Evolutionary conservation across 805 yeast species (phyloP).

Genomic region (Yarrowia deformans): DNA sequence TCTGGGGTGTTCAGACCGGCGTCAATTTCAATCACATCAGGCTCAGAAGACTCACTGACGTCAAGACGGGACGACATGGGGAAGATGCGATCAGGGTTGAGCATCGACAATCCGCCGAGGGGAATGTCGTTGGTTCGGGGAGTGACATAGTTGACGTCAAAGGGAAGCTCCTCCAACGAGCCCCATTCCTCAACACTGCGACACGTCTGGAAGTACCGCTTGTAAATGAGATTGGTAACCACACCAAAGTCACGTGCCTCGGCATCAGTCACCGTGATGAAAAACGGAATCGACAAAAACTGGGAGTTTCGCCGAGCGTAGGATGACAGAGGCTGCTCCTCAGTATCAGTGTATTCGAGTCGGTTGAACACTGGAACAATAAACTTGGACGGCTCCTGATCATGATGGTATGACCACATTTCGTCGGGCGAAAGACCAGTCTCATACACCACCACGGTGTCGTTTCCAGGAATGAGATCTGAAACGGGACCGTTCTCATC

Average conservation of each 20-base stretch:
- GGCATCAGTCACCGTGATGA: slow-evolving; percentile 61
- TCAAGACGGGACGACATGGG: slow-evolving; percentile 30
- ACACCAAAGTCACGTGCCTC: slow-evolving; percentile 65
- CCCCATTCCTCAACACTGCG: slow-evolving; percentile 4
- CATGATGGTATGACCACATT: slow-evolving; percentile 29
- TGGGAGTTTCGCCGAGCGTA: slow-evolving; percentile 30
- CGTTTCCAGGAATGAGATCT: slow-evolving; percentile 35
- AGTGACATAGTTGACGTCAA: slow-evolving; percentile 8
- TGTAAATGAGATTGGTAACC: slow-evolving; percentile 60
- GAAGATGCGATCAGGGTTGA: slow-evolving; percentile 16
- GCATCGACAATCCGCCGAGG: slow-evolving; percentile 17
- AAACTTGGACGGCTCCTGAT: slow-evolving; percentile 39
- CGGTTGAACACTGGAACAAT: slow-evolving; percentile 45
- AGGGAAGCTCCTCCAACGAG: neutral
- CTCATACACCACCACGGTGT: slow-evolving; percentile 44
- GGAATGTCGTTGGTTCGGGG: slow-evolving; percentile 29
- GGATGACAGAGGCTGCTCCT: neutral
- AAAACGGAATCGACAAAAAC: slow-evolving; percentile 79
- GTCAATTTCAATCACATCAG: slow-evolving; percentile 26
- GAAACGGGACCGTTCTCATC: slow-evolving; percentile 33
- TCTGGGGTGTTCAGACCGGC: slow-evolving; percentile 13
- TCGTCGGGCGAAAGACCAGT: slow-evolving; percentile 33
- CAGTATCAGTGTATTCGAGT: neutral
- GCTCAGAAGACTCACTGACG: slow-evolving; percentile 16
- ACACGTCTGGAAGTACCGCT: slow-evolving; percentile 12